Evolutionary conservation across 352 stramenopile genomes (phyloP), one percentile per base, ranked within the genome.

Genomic region (Phytophthora fragariaefolia): DNA sequence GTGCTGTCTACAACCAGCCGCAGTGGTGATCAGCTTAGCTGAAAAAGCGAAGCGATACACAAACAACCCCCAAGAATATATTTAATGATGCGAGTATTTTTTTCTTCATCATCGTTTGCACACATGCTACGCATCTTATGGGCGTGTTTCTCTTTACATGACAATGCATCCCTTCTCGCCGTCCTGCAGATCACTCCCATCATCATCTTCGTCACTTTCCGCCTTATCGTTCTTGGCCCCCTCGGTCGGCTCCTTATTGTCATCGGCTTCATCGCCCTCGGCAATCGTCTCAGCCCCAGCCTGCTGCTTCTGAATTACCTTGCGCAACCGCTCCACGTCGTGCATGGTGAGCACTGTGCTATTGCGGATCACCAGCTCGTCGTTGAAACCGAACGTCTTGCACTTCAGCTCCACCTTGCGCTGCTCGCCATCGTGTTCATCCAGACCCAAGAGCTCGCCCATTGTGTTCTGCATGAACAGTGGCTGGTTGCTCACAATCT

Each of bases 301-400:
- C 20, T 82, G 66, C n/a, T 69, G 65, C 58, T 81, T 82, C 45
- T 72, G 66, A 8, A 90, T 57, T 17, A 80, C 74, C 13, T 73
- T 68, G 9, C 84, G 84, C 47, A 95, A 69, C 46, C 80, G 73
- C 50, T 90, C 76, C 1, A 95, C 85, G 59, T 95, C 87, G 2
- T 80, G 56, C 80, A 85, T 91, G 8, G 84, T 92, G 24, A 95
- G 71, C 63, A 95, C 87, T 1, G 83, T 90, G 69, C 82, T 91
- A 73, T 95, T 95, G 55, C 83, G 83, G 8, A 95, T 69, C 10
- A 90, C 82, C 12, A 95, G 70, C 10, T 90, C 71, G 58, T 92
- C 83, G 22, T 83, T 69, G 38, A 81, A 73, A 12, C 79, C 84
- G 7, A 95, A 69, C 22, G 82, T 87, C 46, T 81, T 83, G 61